phyloP scores from a whole-genome alignment of 192 early-diverging fungal species.

The Umbelopsis vinacea region DNA sequence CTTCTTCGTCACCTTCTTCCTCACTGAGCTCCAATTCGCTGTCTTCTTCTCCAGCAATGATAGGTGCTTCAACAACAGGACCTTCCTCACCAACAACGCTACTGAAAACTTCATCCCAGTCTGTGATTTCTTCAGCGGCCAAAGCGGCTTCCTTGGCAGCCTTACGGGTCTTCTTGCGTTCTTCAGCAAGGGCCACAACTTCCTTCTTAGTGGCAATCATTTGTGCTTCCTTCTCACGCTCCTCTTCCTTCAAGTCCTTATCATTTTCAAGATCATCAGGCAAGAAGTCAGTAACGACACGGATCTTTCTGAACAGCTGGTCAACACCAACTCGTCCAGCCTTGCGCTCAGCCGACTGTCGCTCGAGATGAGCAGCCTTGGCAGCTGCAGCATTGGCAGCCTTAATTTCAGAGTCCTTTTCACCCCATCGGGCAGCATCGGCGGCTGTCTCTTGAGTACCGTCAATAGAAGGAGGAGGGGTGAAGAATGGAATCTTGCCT shows the following conservation, averaged over 20 bases:
- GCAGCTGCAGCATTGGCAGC: conserved; percentile 37
- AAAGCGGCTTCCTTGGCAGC: conserved; percentile 40
- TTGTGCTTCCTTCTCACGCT: conserved; percentile 44
- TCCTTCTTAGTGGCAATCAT: conserved; percentile 40
- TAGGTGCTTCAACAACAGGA: conserved; percentile 41
- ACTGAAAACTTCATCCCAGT: conserved; percentile 91
- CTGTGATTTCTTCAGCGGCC: conserved; percentile 55
- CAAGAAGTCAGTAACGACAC: conserved; percentile 82
- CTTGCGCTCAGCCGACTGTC: conserved; percentile 13
- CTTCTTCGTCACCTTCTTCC: conserved; percentile 38
- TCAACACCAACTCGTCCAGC: conserved; percentile 61
- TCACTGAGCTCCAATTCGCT: conserved; percentile 51
- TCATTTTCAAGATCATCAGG: conserved; percentile 80
- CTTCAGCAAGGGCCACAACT: conserved; percentile 51
- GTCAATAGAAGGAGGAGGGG: conserved; percentile 68
- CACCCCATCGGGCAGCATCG: conserved; percentile 4
- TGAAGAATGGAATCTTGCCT: conserved; percentile 96
- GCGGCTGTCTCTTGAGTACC: conserved; percentile 26
- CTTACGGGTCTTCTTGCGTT: conserved; percentile 35
- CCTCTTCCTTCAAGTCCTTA: conserved; percentile 55
- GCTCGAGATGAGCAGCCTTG: conserved; percentile 19
- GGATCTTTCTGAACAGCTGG: conserved; percentile 93
- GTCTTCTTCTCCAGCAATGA: conserved; percentile 49
- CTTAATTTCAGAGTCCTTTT: conserved; percentile 12
- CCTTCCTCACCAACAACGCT: conserved; percentile 73